Conservation (phyloP, 2,329 filamentous ascomycete species). For the Alternaria sp. region DNA sequence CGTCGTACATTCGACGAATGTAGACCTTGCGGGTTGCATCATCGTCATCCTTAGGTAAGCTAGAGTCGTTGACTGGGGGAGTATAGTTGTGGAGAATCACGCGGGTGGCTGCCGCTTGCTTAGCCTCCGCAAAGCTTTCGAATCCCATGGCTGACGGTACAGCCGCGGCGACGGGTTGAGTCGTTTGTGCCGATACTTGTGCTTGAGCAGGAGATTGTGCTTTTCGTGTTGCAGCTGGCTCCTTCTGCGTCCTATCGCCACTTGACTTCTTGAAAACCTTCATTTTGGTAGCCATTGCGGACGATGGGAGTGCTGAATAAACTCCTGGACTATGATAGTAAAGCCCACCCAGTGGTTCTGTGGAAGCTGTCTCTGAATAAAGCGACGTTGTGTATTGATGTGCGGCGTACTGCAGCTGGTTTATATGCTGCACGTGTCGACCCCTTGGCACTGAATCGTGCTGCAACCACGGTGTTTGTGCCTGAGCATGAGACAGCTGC, state of each 20-base stretch:
- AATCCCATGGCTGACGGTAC: neutral
- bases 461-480: neutral
- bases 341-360: neutral
- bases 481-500: neutral
- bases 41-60: constrained; percentile 1
- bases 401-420: neutral
- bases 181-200: neutral
- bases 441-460: neutral
- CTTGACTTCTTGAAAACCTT: neutral
- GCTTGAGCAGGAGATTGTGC: neutral
- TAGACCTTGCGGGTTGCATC: neutral
- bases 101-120: neutral
- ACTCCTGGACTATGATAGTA: neutral
- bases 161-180: neutral
- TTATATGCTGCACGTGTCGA: neutral
- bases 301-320: neutral
- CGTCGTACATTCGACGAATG: constrained; percentile 2
- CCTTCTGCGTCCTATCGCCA: neutral
- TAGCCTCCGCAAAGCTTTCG: neutral
- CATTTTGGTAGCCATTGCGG: neutral
- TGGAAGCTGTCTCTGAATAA: neutral
- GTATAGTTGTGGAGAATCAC: neutral
- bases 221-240: neutral
- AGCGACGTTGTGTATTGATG: neutral
- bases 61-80: neutral